Percentiles rank a stretch among this genome's conserved stretches.
Conservation (phyloP, 371 early-diverging fungal genomes). For the Lichtheimia ramosa region DNA sequence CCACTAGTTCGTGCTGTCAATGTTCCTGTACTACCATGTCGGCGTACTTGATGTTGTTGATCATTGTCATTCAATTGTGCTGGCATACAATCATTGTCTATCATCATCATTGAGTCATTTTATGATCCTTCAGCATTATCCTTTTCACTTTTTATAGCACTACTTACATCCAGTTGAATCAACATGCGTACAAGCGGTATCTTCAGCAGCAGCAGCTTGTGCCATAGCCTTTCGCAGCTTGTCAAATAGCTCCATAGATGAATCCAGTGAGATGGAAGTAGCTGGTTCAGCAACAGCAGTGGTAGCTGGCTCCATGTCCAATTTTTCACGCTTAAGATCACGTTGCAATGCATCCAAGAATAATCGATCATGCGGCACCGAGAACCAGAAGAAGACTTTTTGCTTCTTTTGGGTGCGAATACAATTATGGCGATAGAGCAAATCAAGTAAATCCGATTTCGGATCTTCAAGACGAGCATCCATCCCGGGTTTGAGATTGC, state of each 20-base stretch:
- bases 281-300: conserved; percentile 64
- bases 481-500: conserved; percentile 97
- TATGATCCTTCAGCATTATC: too few relatives aligned
- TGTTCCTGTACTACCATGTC: too few relatives aligned
- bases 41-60: too few relatives aligned
- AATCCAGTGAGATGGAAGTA: conserved; percentile 58
- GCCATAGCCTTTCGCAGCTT: conserved; percentile 49
- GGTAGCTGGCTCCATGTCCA: conserved; percentile 83
- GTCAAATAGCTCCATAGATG: conserved; percentile 65
- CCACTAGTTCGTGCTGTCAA: too few relatives aligned
- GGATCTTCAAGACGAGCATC: conserved; percentile 98
- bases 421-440: conserved; percentile 97
- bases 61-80: too few relatives aligned
- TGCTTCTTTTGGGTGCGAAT: conserved; percentile 99
- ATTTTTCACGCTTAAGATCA: conserved; percentile 94
- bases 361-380: conserved; percentile 96
- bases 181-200: too few relatives aligned
- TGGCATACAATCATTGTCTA: too few relatives aligned
- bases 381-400: conserved; percentile 99
- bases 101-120: too few relatives aligned
- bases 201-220: conserved; percentile 29
- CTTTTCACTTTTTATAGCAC: too few relatives aligned
- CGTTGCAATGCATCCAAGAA: conserved; percentile 98
- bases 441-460: conserved; percentile 94
- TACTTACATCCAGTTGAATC: too few relatives aligned